Conservation (phyloP, 805 yeast species). For the Pichia nanzhaoensis region DNA sequence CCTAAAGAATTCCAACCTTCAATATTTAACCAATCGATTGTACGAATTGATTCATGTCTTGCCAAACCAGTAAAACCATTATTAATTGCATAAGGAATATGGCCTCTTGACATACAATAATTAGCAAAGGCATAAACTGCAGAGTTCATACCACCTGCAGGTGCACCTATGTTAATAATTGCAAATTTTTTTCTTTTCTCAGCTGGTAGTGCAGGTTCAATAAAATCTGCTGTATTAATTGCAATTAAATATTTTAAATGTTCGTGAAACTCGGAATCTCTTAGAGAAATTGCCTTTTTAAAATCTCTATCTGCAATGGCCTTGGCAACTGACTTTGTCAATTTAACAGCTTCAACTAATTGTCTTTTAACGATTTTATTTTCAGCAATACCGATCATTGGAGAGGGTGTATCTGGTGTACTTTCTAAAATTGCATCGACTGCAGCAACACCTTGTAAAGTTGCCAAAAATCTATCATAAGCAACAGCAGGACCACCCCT, state of each 20-base stretch:
- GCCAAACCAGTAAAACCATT: conserved; percentile 72
- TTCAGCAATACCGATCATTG: conserved; percentile 69
- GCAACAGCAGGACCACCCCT: conserved; percentile 82
- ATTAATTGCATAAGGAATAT: conserved; percentile 60
- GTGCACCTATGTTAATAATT: conserved; percentile 72
- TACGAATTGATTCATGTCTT: conserved; percentile 52
- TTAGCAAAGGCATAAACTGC: conserved; percentile 72
- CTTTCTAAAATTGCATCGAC: conserved; percentile 65
- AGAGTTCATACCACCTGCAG: conserved; percentile 72
- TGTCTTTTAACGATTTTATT: conserved; percentile 64
- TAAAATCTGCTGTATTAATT: conserved; percentile 61
- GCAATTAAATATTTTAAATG: conserved; percentile 57
- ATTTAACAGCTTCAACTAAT: conserved; percentile 62
- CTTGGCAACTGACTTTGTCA: conserved; percentile 66
- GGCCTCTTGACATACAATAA: conserved; percentile 71
- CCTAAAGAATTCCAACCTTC: conserved; percentile 70
- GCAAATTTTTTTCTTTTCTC: conserved; percentile 56
- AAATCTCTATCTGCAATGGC: conserved; percentile 63
- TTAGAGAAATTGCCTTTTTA: conserved; percentile 58
- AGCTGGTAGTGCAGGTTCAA: conserved; percentile 50
- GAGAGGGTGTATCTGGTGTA: conserved; percentile 68
- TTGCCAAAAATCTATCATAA: conserved; percentile 63
- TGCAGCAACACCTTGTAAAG: conserved; percentile 78
- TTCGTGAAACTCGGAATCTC: conserved; percentile 68
- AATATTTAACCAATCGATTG: conserved; percentile 61